phyloP scores from a whole-genome alignment of 257 asterid genomes.

The Solanum chiquidenum region DNA sequence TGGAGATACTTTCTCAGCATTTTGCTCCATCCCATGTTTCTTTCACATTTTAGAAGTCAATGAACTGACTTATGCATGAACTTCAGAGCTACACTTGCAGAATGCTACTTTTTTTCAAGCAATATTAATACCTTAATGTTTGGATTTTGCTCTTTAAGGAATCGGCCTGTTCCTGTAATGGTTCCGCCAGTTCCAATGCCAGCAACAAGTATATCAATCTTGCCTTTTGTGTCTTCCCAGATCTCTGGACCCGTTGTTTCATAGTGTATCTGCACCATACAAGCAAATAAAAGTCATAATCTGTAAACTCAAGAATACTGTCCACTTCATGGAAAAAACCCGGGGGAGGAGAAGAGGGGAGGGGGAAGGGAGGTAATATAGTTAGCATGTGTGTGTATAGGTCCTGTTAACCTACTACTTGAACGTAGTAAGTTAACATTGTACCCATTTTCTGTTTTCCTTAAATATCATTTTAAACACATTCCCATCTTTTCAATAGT shows the following conservation, averaged over 20 bases:
- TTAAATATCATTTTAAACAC: neutral
- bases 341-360: neutral
- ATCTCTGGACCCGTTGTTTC: constrained; percentile 99
- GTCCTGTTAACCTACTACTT: neutral
- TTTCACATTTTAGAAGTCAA: neutral
- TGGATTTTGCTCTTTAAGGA: constrained; percentile 67
- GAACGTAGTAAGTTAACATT: neutral
- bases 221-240: constrained; percentile 97
- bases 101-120: neutral
- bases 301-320: neutral
- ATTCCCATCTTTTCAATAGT: neutral
- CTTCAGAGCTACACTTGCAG: neutral
- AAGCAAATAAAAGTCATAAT: neutral
- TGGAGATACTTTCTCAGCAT: neutral
- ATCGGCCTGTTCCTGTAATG: constrained; percentile 82
- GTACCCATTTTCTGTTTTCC: neutral
- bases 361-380: neutral
- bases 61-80: neutral
- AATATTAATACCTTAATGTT: constrained; percentile 48
- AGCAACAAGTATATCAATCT: constrained; percentile 91
- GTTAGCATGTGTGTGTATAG: neutral
- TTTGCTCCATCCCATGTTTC: neutral
- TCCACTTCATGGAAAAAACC: neutral
- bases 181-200: constrained; percentile 99
- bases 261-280: constrained; percentile 58